Evolutionary conservation across 768 basidiomycete species (phyloP).

Genomic region (Psilocybe azurescens): DNA sequence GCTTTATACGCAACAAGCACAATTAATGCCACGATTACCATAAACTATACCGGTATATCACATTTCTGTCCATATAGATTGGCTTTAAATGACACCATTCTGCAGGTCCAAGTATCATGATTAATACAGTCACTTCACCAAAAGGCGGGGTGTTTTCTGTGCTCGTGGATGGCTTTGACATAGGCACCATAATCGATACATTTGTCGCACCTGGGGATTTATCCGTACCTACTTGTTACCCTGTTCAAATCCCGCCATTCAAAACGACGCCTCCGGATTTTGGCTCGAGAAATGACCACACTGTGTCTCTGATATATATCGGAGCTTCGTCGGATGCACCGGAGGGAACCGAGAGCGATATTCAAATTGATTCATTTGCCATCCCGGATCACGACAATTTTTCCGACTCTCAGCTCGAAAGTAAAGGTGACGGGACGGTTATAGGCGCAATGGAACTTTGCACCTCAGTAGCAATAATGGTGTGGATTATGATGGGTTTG

Average conservation of each 20-base stretch:
- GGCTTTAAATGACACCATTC: neutral
- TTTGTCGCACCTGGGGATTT: constrained; percentile 1
- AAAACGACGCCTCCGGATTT: neutral
- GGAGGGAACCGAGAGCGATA: neutral
- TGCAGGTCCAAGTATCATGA: constrained; percentile 25
- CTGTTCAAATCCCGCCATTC: constrained; percentile 7
- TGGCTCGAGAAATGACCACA: neutral
- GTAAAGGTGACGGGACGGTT: too few relatives aligned
- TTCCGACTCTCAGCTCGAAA: too few relatives aligned
- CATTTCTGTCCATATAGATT: neutral
- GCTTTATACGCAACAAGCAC: constrained; percentile 15
- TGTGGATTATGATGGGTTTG: too few relatives aligned
- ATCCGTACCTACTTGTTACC: neutral
- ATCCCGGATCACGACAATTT: neutral
- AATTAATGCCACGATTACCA: constrained; percentile 23
- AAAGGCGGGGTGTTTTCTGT: constrained; percentile 24
- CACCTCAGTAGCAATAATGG: too few relatives aligned
- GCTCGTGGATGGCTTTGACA: constrained; percentile 24
- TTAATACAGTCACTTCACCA: constrained; percentile 23
- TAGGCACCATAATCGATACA: constrained; percentile 21
- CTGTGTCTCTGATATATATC: neutral
- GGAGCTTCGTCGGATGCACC: constrained; percentile 3
- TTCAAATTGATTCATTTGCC: constrained; percentile 12
- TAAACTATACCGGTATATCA: constrained; percentile 25
- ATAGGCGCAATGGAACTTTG: too few relatives aligned